Evolutionary conservation across 1,139 yeast genomes (phyloP).

Genomic region (Debaryomycetaceae sp.): DNA sequence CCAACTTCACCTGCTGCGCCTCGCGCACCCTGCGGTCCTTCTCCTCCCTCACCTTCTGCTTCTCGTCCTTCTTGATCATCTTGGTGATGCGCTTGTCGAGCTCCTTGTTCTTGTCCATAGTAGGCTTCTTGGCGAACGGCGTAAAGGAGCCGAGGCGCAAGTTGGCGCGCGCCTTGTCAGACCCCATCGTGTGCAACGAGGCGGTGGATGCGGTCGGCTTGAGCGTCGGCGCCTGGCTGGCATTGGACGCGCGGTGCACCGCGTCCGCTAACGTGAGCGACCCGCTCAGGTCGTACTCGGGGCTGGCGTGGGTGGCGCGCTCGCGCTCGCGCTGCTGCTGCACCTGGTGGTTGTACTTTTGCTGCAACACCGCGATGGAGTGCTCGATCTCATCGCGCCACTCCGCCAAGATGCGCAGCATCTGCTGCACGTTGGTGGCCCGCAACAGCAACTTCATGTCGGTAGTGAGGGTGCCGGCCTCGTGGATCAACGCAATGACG

Average conservation of each 20-base stretch:
- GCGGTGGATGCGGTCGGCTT: constrained; percentile 6
- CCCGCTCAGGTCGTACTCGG: too few species aligned
- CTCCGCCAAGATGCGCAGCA: constrained; percentile 41
- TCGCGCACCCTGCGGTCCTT: constrained; percentile 18
- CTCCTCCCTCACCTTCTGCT: constrained; percentile 19
- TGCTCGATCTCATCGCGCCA: constrained; percentile 28
- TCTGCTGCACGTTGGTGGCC: constrained; percentile 56
- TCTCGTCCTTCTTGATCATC: constrained; percentile 28
- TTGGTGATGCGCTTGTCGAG: constrained; percentile 29
- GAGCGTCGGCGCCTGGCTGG: constrained; percentile 1
- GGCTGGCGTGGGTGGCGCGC: not conserved
- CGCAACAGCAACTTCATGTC: constrained; percentile 64
- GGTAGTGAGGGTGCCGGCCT: constrained; percentile 54
- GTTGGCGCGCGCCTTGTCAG: constrained; percentile 5
- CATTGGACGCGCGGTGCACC: too few species aligned
- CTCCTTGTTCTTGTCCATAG: constrained; percentile 18
- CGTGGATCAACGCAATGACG: constrained; percentile 55
- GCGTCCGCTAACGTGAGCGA: too few species aligned
- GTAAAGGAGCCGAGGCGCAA: constrained; percentile 4
- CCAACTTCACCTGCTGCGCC: constrained; percentile 12
- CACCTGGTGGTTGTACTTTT: constrained; percentile 9
- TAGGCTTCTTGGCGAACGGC: constrained; percentile 6
- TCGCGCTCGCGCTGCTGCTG: constrained; percentile 1
- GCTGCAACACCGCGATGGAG: constrained; percentile 17
- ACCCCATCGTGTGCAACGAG: constrained; percentile 5